Base-by-base conservation (phyloP, 208 protist species). In the Leishmania gerbilli region DNA sequence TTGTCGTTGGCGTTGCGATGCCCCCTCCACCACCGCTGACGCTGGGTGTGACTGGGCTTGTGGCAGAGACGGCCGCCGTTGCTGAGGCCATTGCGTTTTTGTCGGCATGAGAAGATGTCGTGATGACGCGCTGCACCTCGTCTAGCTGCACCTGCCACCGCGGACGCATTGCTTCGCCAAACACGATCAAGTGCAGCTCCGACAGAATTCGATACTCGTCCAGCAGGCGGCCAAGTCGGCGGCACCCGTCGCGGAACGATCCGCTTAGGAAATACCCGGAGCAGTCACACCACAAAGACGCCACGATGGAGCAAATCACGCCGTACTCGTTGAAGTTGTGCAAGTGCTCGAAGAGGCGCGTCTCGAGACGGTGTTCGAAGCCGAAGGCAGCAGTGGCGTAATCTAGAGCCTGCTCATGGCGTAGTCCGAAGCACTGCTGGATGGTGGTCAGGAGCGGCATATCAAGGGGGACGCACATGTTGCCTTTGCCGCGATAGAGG, bases 131-230 rank as follows among this genome's bases (percentile, higher is more conserved):
- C 85, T 98, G 95, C 80, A 98, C 86, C 83, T 95, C 95, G 74
- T 98, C 91, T 19, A 98, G 88, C 86, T 97, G 95, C 83, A 95
- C 87, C 81, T 98, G 95, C 92, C 93, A 98, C 13, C 92, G 91
- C 62, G 92, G 87, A 27, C 92, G 91, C 86, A 95, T 93, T n/a
- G 87, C 79, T 79, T 98, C 95, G 6, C 90, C 92, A 90, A 98
- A 98, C 27, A 92, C 21, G 31, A 92, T 79, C 62, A 83, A 72
- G 82, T 98, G 92, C 79, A 98, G 87, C 84, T 98, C 95, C 37
- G 89, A 87, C 11, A 96, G 76, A 11, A 96, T 80, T 51, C 93
- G 93, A 75, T 81, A 91, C 65, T 98, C 95, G 24, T 96, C 92
- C 17, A 96, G 83, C 51, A 95, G 55, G 0, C 85, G 84, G 17